Evolutionary conservation across 208 protist genomes (phyloP), one percentile per base, ranked within the genome.

Genomic region (Vickermania ingenoplastis): DNA sequence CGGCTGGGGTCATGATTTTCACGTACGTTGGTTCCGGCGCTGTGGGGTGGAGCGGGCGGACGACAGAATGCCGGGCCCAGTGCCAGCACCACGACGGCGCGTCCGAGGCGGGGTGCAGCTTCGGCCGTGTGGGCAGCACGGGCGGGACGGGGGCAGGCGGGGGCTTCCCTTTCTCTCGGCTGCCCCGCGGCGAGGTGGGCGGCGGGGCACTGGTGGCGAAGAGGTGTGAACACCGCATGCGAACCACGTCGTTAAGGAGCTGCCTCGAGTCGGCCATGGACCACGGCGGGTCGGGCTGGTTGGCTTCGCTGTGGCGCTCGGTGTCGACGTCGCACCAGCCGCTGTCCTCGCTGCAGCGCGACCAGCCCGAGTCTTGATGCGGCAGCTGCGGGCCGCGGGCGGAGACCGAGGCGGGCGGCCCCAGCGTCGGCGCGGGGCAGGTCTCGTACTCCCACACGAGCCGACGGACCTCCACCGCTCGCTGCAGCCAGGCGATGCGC

Each of bases 401-500:
- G 17, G 36, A 45, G 36, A 45, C 17, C n/a, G n/a, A n/a, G n/a
- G n/a, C 53, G 4, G 24, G 60, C 31, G 22, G 41, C 56, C 30
- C 57, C 51, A 7, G 54, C 49, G 11, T 25, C 62, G 50, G n/a
- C 29, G 7, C 5, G 17, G 3, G 22, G 17, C 23, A 27, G 25
- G 4, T 56, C 21, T 54, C 41, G 53, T 28, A 17, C 31, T 48
- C 14, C 21, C 31, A 24, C 24, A 36, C 21, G 14, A 55, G 17
- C 21, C 31, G 41, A 7, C 26, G 7, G 5, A 36, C 45, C 57
- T 5, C 27, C 23, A 25, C 17, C 25, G 57, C 25, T 22, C 24
- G 28, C 29, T 41, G 54, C 27, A 36, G 54, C 7, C 54, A 59
- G 22, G 54, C 54, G 54, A 28, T 41, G 54, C 54, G 36, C 27